Base-by-base conservation (phyloP, 768 basidiomycete species). In the Boletellus ananiceps region DNA sequence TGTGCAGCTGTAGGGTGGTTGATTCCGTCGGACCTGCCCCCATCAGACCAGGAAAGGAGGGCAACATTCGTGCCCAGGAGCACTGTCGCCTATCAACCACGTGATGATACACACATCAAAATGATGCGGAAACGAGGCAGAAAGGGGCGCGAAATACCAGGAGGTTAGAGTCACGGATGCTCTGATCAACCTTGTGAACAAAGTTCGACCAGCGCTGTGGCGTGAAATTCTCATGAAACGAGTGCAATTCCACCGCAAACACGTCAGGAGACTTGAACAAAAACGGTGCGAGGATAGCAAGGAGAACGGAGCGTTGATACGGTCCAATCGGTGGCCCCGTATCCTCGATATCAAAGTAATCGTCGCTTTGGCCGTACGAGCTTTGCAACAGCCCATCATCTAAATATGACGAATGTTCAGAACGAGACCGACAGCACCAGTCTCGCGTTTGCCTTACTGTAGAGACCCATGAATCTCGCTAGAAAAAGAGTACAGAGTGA, bases 151-250 rank as follows among this genome's bases (percentile, higher is more conserved):
- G 13, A 43, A 38, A 43, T 53, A 64, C 65, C 56, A 66, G 49
- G 29, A 66, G 40, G 35, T 66, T 66, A 29, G 65, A 66, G 33
- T 66, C 65, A 13, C 65, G 62, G 18, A 66, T 63, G n/a, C 65
- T 66, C 18, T 52, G 53, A 47, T 66, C 66, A 0, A 66, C 65
- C 35, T 66, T 66, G 18, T 46, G 43, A 16, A 66, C 66, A 51
- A 66, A 68, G n/a, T 11, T 50, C 13, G 50, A 53, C 67, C 65
- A 68, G 8, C 65, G 56, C 4, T 33, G 46, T 8, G 59, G 62
- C 7, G 58, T 60, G 41, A 66, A 66, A 37, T 31, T 55, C 13
- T 66, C 60, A 19, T 58, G 62, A 19, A 66, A 62, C 8, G 58
- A 58, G 42, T 68, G 43, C 31, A 66, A 32, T 47, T 68, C 65